These are phyloP conservation scores for Suillus spraguei DNA, from an alignment of 768 basidiomycete species.

Conservation along the genomic window DNA sequence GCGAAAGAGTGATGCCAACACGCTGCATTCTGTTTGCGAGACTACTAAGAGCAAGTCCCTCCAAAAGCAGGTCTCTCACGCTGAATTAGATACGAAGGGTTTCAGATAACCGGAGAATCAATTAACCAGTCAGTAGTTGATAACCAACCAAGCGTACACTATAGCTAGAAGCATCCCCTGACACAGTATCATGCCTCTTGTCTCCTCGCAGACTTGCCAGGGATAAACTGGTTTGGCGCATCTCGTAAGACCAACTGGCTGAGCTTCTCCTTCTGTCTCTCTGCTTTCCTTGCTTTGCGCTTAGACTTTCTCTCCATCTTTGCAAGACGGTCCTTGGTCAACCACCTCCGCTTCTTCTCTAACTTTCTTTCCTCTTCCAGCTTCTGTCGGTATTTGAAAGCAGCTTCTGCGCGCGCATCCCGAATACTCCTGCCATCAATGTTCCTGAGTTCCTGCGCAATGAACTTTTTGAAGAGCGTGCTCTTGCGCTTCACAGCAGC, in stretches of 20 bases:
- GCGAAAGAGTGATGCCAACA: neutral
- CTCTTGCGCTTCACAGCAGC: conserved; percentile 49
- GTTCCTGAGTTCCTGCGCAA: conserved; percentile 54
- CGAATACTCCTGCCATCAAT: conserved; percentile 60
- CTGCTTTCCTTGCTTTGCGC: conserved; percentile 45
- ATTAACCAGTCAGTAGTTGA: neutral
- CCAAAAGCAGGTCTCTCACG: neutral
- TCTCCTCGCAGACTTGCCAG: conserved; percentile 26
- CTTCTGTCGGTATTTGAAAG: conserved; percentile 69
- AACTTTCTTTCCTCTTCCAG: conserved; percentile 59
- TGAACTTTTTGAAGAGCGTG: conserved; percentile 53
- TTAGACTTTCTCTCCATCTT: conserved; percentile 36
- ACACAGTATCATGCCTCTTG: neutral
- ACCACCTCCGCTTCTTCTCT: conserved; percentile 60
- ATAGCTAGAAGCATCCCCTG: conserved; percentile 1
- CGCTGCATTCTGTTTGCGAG: too few relatives aligned
- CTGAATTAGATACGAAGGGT: neutral
- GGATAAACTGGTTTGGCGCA: conserved; percentile 63
- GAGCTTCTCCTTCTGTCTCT: conserved; percentile 55
- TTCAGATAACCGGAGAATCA: neutral
- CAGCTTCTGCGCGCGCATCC: conserved; percentile 73
- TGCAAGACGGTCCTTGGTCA: conserved; percentile 40
- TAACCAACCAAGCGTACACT: neutral
- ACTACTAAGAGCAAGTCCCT: neutral
- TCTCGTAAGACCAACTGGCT: conserved; percentile 52